A percentile compares a stretch with the other conserved stretches of the same genome.
These are phyloP conservation scores for Heracleum sosnowskyi DNA, from an alignment of 129 eudicot species.

Conservation along the genomic window DNA sequence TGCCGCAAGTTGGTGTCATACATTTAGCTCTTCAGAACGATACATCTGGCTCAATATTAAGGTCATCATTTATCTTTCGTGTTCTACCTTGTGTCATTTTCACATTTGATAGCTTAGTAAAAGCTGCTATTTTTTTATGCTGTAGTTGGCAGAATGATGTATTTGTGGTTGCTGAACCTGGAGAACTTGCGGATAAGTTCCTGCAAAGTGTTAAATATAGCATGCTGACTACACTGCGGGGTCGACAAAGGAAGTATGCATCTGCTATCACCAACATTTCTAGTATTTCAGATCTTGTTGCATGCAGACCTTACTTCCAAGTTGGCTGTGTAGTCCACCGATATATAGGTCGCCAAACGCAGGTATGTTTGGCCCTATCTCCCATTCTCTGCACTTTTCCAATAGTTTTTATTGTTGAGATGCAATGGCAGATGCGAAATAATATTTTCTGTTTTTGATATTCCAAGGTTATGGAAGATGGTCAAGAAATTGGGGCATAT, in stretches of 20 bases:
- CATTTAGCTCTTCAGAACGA: constrained; percentile 93
- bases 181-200: constrained; percentile 95
- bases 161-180: constrained; percentile 99
- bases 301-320: constrained; percentile 83
- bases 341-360: constrained; percentile 95
- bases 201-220: constrained; percentile 78
- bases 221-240: constrained; percentile 63
- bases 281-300: constrained; percentile 79
- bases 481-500: constrained; percentile 91
- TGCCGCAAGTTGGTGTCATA: constrained; percentile 81
- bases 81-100: constrained; percentile 8
- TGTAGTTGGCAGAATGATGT: constrained; percentile 98
- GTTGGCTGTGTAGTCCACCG: constrained; percentile 95
- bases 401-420: not conserved
- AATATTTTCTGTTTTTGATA: constrained; percentile 9
- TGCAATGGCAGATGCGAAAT: not conserved
- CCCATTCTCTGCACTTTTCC: not conserved
- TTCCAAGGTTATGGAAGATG: constrained; percentile 96
- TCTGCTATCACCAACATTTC: constrained; percentile 64
- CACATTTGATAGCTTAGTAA: constrained; percentile 10
- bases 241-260: constrained; percentile 67
- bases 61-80: constrained; percentile 31
- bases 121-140: constrained; percentile 15
- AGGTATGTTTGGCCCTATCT: constrained; percentile 33
- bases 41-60: constrained; percentile 68